Evolutionary conservation across 768 basidiomycete species (phyloP).

Genomic region (Epithele typhae): DNA sequence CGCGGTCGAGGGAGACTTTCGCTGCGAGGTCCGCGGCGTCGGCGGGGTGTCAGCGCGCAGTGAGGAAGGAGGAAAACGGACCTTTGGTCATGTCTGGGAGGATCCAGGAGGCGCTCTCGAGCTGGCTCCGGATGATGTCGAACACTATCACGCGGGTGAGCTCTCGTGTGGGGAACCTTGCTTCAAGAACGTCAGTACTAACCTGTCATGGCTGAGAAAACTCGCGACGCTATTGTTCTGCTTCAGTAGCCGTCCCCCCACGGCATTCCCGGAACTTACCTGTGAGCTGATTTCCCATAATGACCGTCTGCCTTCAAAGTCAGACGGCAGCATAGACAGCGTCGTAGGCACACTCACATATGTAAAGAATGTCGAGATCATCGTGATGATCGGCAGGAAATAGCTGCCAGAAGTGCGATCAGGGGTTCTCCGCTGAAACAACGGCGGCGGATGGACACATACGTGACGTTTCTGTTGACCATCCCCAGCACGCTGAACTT

Average conservation of each 20-base stretch:
- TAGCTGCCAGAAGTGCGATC: slow-evolving; percentile 47
- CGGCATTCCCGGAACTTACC: slow-evolving; percentile 20
- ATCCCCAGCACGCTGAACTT: slow-evolving; percentile 46
- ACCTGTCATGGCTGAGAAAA: slow-evolving; percentile 36
- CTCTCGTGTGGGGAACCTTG: background rate
- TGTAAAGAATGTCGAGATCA: slow-evolving; percentile 58
- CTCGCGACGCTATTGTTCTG: slow-evolving; percentile 30
- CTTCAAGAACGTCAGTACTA: background rate
- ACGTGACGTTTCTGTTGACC: slow-evolving; percentile 41
- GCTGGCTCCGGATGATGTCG: slow-evolving; percentile 48
- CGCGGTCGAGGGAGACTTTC: slow-evolving; percentile 61
- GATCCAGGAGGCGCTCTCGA: slow-evolving; percentile 30
- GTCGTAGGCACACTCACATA: slow-evolving; percentile 41
- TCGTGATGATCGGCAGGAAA: slow-evolving; percentile 55
- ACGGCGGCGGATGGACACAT: slow-evolving; percentile 11
- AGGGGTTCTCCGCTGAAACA: background rate
- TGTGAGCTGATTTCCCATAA: slow-evolving; percentile 34
- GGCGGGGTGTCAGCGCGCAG: too few relatives aligned
- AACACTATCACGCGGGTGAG: slow-evolving; percentile 43
- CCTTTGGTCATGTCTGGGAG: slow-evolving; percentile 26
- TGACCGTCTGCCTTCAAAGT: slow-evolving; percentile 25
- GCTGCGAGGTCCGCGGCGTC: too few relatives aligned
- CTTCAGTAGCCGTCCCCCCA: too few relatives aligned
- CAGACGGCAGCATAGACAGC: background rate
- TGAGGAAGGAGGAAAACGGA: background rate